Base-by-base conservation (phyloP, 306 rosid genomes). In the Cucurbita moschata region DNA sequence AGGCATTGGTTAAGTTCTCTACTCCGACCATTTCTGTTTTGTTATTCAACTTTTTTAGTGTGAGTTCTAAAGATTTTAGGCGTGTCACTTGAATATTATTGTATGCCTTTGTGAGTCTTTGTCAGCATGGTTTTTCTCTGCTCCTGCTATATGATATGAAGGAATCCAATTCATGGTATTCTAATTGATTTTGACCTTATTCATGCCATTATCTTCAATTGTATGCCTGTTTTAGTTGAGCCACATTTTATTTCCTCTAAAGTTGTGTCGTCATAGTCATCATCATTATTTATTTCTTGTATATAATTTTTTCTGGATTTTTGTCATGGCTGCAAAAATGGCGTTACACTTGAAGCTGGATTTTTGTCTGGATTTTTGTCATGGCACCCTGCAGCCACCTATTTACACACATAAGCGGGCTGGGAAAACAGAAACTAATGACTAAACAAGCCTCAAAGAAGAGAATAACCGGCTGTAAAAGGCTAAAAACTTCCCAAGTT, bases 1-100 rank as follows among this genome's bases (percentile, higher is more conserved):
- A 87, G 84, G 78, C 76, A 75, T 62, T 75, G 88, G 99, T 91
- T 82, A 83, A 83, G 86, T 82, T 80, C 35, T 75, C 57, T 16
- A 6, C 18, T 26, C 56, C 3, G 15, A 23, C 39, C 56, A 68
- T 47, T 66, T 68, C 57, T 50, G 8, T 50, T n/a, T 14, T 68
- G 18, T 21, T 68, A 47, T 30, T 50, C 57, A 46, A 68, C 12
- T 47, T 18, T 23, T 66, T 66, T 5, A 46, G 8, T 30, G 35
- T 30, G 73, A 12, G 15, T 13, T 67, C 8, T 23, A 21, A 40
- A 66, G 54, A 43, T 44, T 46, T 19, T 66, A 21, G 39, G 51
- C 8, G 5, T 44, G 14, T 16, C 16, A 40, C 16, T 64, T 40
- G 54, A 6, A 66, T 1, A 19, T 37, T 44, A 44, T 66, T 10